Evolutionary conservation across 306 rosid species (phyloP), one percentile per base, ranked within the genome.

Genomic region (Canavalia ensiformis): DNA sequence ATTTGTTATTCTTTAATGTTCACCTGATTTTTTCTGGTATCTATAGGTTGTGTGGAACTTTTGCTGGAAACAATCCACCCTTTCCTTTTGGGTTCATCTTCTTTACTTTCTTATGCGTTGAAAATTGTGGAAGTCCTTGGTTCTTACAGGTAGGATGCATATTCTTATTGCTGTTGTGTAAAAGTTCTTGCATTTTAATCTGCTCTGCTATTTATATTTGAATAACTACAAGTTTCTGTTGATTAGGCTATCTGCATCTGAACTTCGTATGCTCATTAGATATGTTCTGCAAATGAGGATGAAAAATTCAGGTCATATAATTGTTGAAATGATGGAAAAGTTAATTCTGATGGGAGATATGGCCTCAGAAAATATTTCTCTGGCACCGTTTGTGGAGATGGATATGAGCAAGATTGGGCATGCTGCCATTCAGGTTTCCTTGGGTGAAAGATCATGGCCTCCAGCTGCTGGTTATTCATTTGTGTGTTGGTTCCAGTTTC

Each of bases 401-500:
- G 92, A 96, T 82, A 92, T 94, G 98, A 88, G 97, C 84, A 96
- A 92, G 89, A 75, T 69, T 77, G 99, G 99, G 81, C 98, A 90
- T 84, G 99, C 97, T 75, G 91, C 97, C 58, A 88, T 96, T 89
- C 99, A 96, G 89, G 99, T 96, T 80, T 94, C 99, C 79, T 84
- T 96, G 72, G 99, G 99, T 81, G 98, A 96, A 90, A 90, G 99
- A 84, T 96, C 99, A 52, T 96, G 99, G 99, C 99, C 99, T 39
- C 99, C 99, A 63, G 97, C 98, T 75, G 98, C 97, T 86, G 99
- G 99, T 84, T 96, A 96, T 88, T 96, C 99, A 37, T 96, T 96
- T 88, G 97, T 94, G 72, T 96, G 97, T 65, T 96, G 99, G 99
- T 96, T 96, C 81, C 98, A 96, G 85, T 90, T 96, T 83, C 92